Base-by-base conservation (phyloP, 768 basidiomycete species). In the Leccinum fibrillosum region DNA sequence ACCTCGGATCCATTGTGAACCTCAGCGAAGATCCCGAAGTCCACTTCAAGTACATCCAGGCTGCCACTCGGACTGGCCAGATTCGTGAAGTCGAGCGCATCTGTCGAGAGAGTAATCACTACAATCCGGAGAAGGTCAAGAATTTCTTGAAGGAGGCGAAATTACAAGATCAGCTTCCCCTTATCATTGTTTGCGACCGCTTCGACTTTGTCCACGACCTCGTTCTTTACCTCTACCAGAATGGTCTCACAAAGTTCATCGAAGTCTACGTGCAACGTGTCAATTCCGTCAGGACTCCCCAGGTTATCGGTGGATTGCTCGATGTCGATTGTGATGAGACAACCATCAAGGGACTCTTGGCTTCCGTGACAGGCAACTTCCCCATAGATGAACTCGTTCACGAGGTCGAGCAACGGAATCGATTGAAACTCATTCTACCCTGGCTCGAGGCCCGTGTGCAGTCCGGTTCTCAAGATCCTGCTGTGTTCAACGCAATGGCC, bases 91-190 rank as follows among this genome's bases (percentile, higher is more conserved):
- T 99, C 56, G 97, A 99, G 76, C 94, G 97, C 49, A 96, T 99
- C 69, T 98, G 95, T 71, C 82, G 97, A 54, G 97, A 99, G 78
- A 94, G 91, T 74, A 98, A 98, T 76, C 81, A 80, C 76, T 98
- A 98, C 82, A 98, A 95, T 74, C 92, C 97, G 1, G 97, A 99
- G 80, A 99, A 99, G 76, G 97, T 98, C 83, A 98, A 99, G 83
- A 99, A 99, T 77, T 98, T 98, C 88, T 86, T 98, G 74, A 98
- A 98, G 75, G 97, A 99, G 71, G 95, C 97, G 68, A 95, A 97
- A 69, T 86, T 99, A 28, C 77, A 86, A 37, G 97, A 98, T 71
- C 97, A 98, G 72, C 86, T 99, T 37, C 97, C 97, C 4, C 87
- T 99, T 65, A 99, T 98, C 80, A 98, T 99, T 64, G 97, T 99